These are phyloP conservation scores for Lolium perenne DNA, from an alignment of 176 grass and related monocot species.

Conservation along the genomic window DNA sequence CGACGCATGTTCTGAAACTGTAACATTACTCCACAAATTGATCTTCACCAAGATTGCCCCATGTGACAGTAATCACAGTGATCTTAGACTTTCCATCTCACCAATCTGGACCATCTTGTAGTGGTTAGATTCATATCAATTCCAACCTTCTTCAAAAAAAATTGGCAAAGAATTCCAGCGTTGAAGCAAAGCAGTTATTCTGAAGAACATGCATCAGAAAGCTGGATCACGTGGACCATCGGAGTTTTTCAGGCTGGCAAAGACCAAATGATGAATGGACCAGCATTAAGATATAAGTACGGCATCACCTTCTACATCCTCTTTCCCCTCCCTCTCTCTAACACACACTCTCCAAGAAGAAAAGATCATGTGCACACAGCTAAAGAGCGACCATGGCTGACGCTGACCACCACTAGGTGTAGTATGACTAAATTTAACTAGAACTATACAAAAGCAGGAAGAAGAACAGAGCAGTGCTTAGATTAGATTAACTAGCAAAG, in stretches of 20 bases:
- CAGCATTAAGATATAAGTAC: constrained; percentile 24
- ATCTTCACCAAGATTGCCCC: not conserved
- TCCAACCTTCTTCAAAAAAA: not conserved
- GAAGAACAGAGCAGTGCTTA: not conserved
- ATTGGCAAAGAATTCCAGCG: not conserved
- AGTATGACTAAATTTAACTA: constrained; percentile 32
- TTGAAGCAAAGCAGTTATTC: not conserved
- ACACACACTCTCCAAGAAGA: constrained; percentile 38
- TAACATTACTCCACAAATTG: not conserved
- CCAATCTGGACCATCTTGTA: not conserved
- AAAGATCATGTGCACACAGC: constrained; percentile 30
- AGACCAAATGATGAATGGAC: constrained; percentile 42
- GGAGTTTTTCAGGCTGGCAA: constrained; percentile 38
- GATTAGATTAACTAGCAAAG: constrained; percentile 17
- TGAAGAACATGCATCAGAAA: constrained; percentile 7
- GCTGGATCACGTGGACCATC: not conserved
- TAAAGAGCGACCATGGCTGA: constrained; percentile 47
- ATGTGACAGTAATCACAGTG: not conserved
- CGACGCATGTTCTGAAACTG: not conserved
- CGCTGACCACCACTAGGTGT: constrained; percentile 24
- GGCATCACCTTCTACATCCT: constrained; percentile 20
- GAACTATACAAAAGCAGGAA: constrained; percentile 38
- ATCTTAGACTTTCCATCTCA: not conserved
- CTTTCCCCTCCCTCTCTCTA: constrained; percentile 37
- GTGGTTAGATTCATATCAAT: not conserved